Evolutionary conservation across 805 yeast genomes (phyloP).

Genomic region (Teunomyces panamensis): DNA sequence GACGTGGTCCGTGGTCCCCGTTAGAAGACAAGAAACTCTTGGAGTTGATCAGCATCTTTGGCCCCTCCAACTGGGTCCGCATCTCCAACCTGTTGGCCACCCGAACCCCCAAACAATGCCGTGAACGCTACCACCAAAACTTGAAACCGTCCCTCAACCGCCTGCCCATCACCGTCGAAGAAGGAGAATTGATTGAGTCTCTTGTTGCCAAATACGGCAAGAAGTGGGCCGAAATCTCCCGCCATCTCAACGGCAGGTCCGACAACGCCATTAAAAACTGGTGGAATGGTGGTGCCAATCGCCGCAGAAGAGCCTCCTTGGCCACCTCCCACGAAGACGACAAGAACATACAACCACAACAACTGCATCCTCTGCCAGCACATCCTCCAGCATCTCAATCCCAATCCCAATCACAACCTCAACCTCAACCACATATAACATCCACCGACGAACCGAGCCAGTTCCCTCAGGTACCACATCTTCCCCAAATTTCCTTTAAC

Average conservation of each 20-base stretch:
- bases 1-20: conserved; percentile 89
- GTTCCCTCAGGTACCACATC: conserved; percentile 16
- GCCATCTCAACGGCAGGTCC: conserved; percentile 82
- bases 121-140: conserved; percentile 90
- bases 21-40: conserved; percentile 74
- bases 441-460: conserved; percentile 1
- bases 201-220: conserved; percentile 79
- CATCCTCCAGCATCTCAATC: neutral
- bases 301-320: conserved; percentile 56
- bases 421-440: neutral
- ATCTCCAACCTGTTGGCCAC: conserved; percentile 71
- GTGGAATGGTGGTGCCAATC: conserved; percentile 95
- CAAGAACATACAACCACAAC: neutral
- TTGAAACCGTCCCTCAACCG: conserved; percentile 80
- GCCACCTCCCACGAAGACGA: conserved; percentile 13
- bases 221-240: conserved; percentile 90
- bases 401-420: neutral
- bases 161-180: conserved; percentile 79
- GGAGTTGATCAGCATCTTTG: conserved; percentile 64
- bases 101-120: conserved; percentile 86
- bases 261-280: conserved; percentile 92
- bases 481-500: conserved; percentile 39
- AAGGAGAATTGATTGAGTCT: conserved; percentile 76
- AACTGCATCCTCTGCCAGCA: neutral
- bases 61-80: conserved; percentile 87